Base-by-base conservation (phyloP, 2,329 filamentous ascomycete species). In the Monosporascus sp. region DNA sequence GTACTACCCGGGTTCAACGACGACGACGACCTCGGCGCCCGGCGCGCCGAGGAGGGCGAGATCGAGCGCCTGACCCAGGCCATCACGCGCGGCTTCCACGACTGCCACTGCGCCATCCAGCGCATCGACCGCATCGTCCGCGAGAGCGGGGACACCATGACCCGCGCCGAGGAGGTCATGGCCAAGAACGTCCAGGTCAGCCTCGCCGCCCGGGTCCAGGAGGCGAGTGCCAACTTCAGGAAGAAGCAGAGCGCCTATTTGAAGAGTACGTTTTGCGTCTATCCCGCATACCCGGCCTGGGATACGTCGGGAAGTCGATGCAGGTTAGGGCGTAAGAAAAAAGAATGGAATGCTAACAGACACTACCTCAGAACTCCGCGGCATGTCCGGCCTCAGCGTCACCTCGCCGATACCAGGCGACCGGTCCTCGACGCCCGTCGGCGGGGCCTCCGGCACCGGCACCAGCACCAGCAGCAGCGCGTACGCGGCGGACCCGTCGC, bases 221-320 rank as follows among this genome's bases (percentile, higher is more conserved):
- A 97, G 63, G 87, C 91, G 48, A 97, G 92, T 74, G 88, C 94
- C 31, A 80, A 82, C 58, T 99, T 99, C 70, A 84, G 94, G 65
- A 99, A 97, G 79, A 97, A 97, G 76, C 94, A 99, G 76, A 93
- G 92, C 68, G 88, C 87, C 50, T 99, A 99, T 72, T 74, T 99
- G 51, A 97, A 95, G 74, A 97, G 91, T 96, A 77, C 54, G 73
- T 62, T 55, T 2, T 3, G n/a, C 37, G 35, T 2, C 14, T 20
- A 16, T n/a, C 31, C 31, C 27, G 14, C 35, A 22, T 8, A 27
- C 22, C 5, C 37, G n/a, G 14, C 27, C 7, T 37, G 24, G 37
- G 17, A 37, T 27, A 19, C 37, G 37, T 5, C 31, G 9, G 9
- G 31, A 14, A 35, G 31, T 35, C 31, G 31, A 35, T 5, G 31